These are phyloP conservation scores for Sclerospora graminicola DNA, from an alignment of 352 stramenopile genomes.

Conservation along the genomic window DNA sequence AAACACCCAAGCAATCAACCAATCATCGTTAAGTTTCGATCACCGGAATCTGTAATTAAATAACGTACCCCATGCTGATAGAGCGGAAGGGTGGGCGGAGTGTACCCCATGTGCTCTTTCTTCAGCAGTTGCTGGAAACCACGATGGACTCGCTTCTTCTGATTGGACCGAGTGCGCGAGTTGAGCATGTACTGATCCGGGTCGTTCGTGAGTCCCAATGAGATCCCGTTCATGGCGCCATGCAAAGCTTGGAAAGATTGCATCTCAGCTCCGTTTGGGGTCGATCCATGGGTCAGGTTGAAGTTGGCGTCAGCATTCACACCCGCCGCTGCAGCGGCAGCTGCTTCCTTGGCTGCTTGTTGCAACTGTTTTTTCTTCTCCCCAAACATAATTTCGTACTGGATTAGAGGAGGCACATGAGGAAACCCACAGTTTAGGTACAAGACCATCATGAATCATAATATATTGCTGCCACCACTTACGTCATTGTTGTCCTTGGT, in stretches of 20 bases:
- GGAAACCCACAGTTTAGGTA: too few relatives aligned
- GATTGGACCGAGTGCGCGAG: slow-evolving; percentile 17
- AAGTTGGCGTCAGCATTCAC: slow-evolving; percentile 21
- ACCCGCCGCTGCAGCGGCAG: slow-evolving; percentile 18
- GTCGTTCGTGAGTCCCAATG: slow-evolving; percentile 52
- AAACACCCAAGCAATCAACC: background rate
- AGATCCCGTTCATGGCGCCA: slow-evolving; percentile 17
- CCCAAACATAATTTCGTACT: slow-evolving; percentile 80
- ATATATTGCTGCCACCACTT: slow-evolving; percentile 16
- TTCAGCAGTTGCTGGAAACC: slow-evolving; percentile 76
- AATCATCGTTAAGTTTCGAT: background rate
- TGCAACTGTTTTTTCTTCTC: slow-evolving; percentile 65
- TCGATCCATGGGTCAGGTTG: slow-evolving; percentile 18
- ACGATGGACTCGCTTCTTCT: slow-evolving; percentile 65
- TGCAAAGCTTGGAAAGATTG: slow-evolving; percentile 32
- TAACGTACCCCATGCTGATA: slow-evolving; percentile 58
- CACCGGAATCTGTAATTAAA: background rate
- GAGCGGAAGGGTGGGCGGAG: slow-evolving; percentile 47
- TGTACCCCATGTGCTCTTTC: slow-evolving; percentile 62
- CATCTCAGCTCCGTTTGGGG: slow-evolving; percentile 9
- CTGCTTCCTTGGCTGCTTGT: slow-evolving; percentile 33
- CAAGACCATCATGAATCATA: too few relatives aligned
- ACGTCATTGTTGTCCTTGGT: slow-evolving; percentile 80
- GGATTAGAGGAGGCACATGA: background rate
- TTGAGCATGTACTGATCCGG: slow-evolving; percentile 55